Evolutionary conservation across 1,139 yeast genomes (phyloP).

Genomic region (Suhomyces terraborum): DNA sequence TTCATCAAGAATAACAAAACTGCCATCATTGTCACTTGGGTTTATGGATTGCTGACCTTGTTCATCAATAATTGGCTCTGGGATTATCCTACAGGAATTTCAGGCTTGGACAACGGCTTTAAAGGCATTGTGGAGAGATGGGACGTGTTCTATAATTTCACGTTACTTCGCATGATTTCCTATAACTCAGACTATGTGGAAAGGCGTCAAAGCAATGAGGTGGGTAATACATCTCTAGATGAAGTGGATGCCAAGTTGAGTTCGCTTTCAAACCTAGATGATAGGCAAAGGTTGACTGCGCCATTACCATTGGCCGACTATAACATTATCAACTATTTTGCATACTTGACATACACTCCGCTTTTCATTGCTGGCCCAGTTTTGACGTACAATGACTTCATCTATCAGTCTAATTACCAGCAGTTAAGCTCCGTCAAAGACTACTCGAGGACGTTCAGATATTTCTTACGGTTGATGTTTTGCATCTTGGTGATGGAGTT

Average conservation of each 20-base stretch:
- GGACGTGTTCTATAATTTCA: conserved; percentile 95
- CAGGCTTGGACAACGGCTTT: conserved; percentile 56
- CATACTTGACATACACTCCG: conserved; percentile 84
- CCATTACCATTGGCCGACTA: conserved; percentile 66
- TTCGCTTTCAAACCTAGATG: conserved; percentile 42
- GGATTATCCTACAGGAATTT: conserved; percentile 53
- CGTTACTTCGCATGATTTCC: conserved; percentile 80
- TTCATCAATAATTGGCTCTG: conserved; percentile 75
- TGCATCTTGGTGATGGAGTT: conserved; percentile 89
- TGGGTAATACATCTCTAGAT: conserved; percentile 6
- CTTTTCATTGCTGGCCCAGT: conserved; percentile 94
- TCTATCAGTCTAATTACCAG: conserved; percentile 63
- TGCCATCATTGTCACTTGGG: conserved; percentile 59
- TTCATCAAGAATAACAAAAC: conserved; percentile 30
- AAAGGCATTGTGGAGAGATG: conserved; percentile 83
- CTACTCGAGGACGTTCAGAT: conserved; percentile 53
- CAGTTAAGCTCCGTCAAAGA: conserved; percentile 52
- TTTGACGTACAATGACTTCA: conserved; percentile 85
- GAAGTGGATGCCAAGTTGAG: conserved; percentile 7
- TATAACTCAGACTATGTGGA: conserved; percentile 76
- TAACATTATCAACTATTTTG: conserved; percentile 60
- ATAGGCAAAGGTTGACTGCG: conserved; percentile 66
- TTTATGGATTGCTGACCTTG: conserved; percentile 71
- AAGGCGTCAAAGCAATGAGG: conserved; percentile 26
- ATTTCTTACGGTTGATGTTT: conserved; percentile 66